A percentile compares a stretch with the other conserved stretches of the same genome.
Evolutionary conservation across 2,329 filamentous ascomycete genomes (phyloP).

Genomic region (Fusarium poae): DNA sequence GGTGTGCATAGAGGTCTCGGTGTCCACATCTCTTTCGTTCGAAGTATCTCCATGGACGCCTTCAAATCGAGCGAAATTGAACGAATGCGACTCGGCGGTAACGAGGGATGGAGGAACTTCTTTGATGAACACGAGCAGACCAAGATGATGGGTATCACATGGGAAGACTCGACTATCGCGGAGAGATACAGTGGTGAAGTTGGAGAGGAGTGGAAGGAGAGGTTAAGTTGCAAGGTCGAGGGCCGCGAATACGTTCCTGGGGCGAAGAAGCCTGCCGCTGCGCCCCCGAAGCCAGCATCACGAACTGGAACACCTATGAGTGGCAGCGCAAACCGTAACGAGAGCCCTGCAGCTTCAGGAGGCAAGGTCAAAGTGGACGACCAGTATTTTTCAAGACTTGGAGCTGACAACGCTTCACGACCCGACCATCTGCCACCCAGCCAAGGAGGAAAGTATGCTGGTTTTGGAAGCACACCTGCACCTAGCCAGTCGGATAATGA

Average conservation of each 20-base stretch:
- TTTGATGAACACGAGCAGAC: conserved; percentile 81
- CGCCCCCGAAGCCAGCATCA: conserved; percentile 52
- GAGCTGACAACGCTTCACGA: conserved; percentile 83
- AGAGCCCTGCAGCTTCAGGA: conserved; percentile 56
- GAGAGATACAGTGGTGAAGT: conserved; percentile 91
- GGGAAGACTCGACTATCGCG: conserved; percentile 90
- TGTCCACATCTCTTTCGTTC: conserved; percentile 98
- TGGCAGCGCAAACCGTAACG: conserved; percentile 56
- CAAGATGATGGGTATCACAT: conserved; percentile 75
- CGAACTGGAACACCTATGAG: conserved; percentile 59
- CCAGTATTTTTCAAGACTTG: conserved; percentile 88
- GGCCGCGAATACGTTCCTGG: conserved; percentile 85
- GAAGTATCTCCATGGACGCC: conserved; percentile 97
- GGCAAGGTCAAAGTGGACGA: conserved; percentile 79
- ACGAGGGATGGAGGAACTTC: conserved; percentile 87
- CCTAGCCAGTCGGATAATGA: conserved; percentile 61
- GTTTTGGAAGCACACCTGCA: conserved; percentile 85
- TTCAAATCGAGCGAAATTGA: conserved; percentile 95
- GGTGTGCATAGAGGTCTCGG: conserved; percentile 94
- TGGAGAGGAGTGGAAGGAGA: conserved; percentile 95
- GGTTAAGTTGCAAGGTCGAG: conserved; percentile 88
- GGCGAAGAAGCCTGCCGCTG: conserved; percentile 65
- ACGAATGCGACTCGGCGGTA: conserved; percentile 93
- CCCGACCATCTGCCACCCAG: conserved; percentile 82
- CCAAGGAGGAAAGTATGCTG: conserved; percentile 91